Evolutionary conservation across 768 basidiomycete species (phyloP).

Genomic region (Trametes maxima): DNA sequence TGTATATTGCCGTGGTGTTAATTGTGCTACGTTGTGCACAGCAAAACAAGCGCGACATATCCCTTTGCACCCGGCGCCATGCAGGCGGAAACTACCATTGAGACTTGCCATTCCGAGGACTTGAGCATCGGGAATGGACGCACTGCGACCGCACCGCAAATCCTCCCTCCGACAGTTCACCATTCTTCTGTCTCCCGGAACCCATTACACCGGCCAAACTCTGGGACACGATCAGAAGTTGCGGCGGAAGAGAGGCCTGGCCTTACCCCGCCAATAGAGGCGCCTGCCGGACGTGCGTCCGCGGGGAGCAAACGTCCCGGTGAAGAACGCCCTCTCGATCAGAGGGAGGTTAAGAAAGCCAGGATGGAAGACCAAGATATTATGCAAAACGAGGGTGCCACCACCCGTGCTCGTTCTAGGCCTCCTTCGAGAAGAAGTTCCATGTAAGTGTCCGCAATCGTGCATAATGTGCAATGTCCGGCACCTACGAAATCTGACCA

Average conservation of each 20-base stretch:
- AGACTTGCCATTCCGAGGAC: not conserved
- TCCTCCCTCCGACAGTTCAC: not conserved
- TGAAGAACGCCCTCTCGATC: not conserved
- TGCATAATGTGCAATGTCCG: too few relatives aligned
- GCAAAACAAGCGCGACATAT: not conserved
- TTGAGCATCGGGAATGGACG: not conserved
- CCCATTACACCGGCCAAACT: not conserved
- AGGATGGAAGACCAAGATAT: not conserved
- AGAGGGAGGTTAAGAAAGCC: not conserved
- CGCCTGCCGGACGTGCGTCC: not conserved
- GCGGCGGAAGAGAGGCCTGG: too few relatives aligned
- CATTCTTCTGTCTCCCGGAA: not conserved
- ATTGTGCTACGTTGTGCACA: too few relatives aligned
- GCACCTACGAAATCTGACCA: too few relatives aligned
- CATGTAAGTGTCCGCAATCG: too few relatives aligned
- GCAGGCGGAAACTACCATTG: not conserved
- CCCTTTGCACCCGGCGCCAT: not conserved
- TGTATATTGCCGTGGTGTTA: not conserved
- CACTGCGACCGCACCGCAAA: not conserved
- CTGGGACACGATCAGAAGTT: not conserved
- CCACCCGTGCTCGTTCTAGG: not conserved
- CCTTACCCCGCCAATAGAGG: not conserved
- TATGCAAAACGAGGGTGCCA: not conserved
- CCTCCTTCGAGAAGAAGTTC: not conserved
- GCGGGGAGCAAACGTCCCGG: not conserved